phyloP scores from a whole-genome alignment of 1,284 basidiomycete genomes.

The Irpex lacteus region DNA sequence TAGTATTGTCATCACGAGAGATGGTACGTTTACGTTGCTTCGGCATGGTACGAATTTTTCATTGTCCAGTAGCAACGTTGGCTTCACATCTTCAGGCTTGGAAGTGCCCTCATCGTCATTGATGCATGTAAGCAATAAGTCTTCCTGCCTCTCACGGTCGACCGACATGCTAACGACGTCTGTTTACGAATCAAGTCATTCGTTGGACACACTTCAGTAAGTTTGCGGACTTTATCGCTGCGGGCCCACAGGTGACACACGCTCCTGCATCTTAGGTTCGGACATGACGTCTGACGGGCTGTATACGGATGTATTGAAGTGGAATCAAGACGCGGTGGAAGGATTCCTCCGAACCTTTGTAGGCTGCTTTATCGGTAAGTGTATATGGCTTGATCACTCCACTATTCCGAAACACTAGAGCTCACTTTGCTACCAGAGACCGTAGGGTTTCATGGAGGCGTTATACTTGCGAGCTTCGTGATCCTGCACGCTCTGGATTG shows the following conservation, averaged over 20 bases:
- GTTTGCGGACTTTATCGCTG: conserved; percentile 12
- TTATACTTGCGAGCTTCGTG: conserved; percentile 54
- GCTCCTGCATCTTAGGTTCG: conserved; percentile 12
- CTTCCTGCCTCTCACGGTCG: background rate
- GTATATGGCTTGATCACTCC: conserved; percentile 11
- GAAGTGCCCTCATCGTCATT: conserved; percentile 51
- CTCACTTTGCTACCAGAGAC: conserved; percentile 48
- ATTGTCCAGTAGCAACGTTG: conserved; percentile 46
- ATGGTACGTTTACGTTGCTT: conserved; percentile 15
- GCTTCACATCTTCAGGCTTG: conserved; percentile 54
- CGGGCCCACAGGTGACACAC: background rate
- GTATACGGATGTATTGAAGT: conserved; percentile 16
- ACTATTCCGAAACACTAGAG: conserved; percentile 9
- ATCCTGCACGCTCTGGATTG: conserved; percentile 43
- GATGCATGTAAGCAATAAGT: conserved; percentile 61
- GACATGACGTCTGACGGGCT: conserved; percentile 8
- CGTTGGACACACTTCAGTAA: conserved; percentile 70
- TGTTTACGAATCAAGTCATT: conserved; percentile 48
- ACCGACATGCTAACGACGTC: background rate
- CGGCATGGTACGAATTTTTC: background rate
- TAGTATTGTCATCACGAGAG: conserved; percentile 10
- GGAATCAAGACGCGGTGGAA: conserved; percentile 40
- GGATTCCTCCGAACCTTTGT: conserved; percentile 56
- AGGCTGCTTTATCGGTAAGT: conserved; percentile 67
- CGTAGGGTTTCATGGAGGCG: conserved; percentile 65